A percentile compares a stretch with the other conserved stretches of the same genome.
These are phyloP conservation scores for Aspergillus fructus DNA, from an alignment of 2,329 filamentous ascomycete genomes.

Conservation along the genomic window DNA sequence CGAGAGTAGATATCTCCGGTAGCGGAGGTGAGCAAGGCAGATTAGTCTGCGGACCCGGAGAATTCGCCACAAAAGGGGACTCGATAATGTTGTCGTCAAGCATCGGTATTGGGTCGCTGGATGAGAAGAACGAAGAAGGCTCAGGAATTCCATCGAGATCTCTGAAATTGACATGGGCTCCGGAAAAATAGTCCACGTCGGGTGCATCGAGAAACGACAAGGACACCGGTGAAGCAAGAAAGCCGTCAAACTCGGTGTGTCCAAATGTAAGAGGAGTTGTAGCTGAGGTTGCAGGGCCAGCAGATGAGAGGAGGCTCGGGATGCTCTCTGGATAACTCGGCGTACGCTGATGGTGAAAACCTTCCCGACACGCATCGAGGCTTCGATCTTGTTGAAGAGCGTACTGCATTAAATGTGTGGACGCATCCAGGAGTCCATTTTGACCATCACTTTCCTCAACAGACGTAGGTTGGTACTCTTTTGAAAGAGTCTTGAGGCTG, in stretches of 20 bases:
- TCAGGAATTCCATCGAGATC: not conserved
- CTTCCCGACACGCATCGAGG: not conserved
- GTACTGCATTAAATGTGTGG: not conserved
- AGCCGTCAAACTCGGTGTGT: not conserved
- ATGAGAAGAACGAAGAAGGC: not conserved
- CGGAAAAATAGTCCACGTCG: not conserved
- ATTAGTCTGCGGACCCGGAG: not conserved
- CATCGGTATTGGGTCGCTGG: not conserved
- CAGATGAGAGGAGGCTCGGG: not conserved
- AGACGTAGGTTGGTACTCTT: not conserved
- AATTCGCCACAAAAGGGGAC: not conserved
- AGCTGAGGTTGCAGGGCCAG: not conserved
- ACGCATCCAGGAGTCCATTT: not conserved
- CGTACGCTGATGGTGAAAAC: not conserved
- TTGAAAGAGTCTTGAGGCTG: not conserved
- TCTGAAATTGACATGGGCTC: not conserved
- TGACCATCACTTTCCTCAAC: not conserved
- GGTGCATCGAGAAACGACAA: not conserved
- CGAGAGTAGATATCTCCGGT: not conserved
- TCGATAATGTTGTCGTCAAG: not conserved
- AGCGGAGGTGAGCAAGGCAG: not conserved
- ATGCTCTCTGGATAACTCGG: constrained; percentile 3
- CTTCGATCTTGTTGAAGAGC: constrained; percentile 8
- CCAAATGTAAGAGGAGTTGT: not conserved
- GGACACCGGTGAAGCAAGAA: not conserved